A percentile compares a stretch with the other conserved stretches of the same genome.
Evolutionary conservation across 257 asterid species (phyloP).

Genomic region (Capsicum pubescens): DNA sequence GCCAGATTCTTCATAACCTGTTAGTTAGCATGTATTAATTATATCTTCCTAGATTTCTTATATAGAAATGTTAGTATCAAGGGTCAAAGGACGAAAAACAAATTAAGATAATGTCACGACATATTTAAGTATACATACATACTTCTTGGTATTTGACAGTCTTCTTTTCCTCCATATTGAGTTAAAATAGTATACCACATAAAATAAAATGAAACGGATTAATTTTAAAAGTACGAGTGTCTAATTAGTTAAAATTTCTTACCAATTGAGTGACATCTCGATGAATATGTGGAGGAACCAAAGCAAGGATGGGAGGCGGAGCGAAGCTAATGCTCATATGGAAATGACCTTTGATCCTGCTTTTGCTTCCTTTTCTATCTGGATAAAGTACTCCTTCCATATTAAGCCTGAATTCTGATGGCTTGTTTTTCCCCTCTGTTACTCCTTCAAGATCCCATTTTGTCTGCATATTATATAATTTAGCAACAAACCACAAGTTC

Average conservation of each 20-base stretch:
- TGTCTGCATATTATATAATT: not conserved
- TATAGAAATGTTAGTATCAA: too few relatives aligned
- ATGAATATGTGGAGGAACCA: constrained; percentile 17
- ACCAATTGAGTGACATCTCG: not conserved
- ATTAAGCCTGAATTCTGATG: not conserved
- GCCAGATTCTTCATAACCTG: constrained; percentile 13
- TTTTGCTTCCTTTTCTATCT: constrained; percentile 1
- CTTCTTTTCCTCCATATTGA: too few relatives aligned
- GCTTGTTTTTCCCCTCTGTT: not conserved
- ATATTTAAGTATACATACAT: too few relatives aligned
- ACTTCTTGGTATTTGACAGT: too few relatives aligned
- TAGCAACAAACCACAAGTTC: not conserved
- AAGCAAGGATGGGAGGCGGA: constrained; percentile 23
- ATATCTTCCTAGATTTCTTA: not conserved
- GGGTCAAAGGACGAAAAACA: too few relatives aligned
- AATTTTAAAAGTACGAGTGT: too few relatives aligned
- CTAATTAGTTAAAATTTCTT: not conserved
- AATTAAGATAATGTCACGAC: too few relatives aligned
- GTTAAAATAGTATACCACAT: too few relatives aligned
- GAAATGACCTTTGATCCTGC: constrained; percentile 19
- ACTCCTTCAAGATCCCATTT: constrained; percentile 25
- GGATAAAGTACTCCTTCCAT: constrained; percentile 21
- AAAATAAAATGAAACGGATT: too few relatives aligned
- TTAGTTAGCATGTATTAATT: not conserved
- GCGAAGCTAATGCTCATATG: not conserved